Conservation (phyloP, 768 basidiomycete genomes). For the Lactarius akahatsu region DNA sequence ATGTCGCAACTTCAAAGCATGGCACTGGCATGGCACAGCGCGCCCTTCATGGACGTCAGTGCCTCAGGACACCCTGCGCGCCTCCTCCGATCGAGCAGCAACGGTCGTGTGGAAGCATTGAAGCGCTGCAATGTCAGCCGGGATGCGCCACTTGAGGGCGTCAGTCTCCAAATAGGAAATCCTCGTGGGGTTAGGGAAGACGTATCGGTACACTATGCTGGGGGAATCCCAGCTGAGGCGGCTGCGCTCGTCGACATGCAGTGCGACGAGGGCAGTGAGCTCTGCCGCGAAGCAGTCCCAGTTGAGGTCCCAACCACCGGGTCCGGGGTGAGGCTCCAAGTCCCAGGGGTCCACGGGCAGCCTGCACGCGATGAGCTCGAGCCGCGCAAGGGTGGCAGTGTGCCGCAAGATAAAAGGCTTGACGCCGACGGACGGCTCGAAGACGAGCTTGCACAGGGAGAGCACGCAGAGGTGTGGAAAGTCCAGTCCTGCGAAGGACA, state of each 20-base stretch:
- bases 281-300: neutral
- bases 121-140: neutral
- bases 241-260: neutral
- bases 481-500: neutral
- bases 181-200: no score
- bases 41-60: no score
- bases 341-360: no score
- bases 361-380: neutral
- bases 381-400: neutral
- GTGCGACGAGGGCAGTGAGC: neutral
- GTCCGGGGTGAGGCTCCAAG: no score
- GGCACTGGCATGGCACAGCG: no score
- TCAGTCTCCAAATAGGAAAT: no score
- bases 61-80: neutral
- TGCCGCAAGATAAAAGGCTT: neutral
- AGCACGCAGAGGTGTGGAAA: conserved; percentile 6
- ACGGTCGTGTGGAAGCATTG: neutral
- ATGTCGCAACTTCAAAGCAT: no score
- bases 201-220: no score
- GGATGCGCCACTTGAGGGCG: no score
- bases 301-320: neutral
- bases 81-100: neutral
- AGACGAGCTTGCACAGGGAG: neutral
- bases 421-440: neutral
- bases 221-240: no score